Evolutionary conservation across 257 asterid species (phyloP).

Genomic region (Datura wrightii): DNA sequence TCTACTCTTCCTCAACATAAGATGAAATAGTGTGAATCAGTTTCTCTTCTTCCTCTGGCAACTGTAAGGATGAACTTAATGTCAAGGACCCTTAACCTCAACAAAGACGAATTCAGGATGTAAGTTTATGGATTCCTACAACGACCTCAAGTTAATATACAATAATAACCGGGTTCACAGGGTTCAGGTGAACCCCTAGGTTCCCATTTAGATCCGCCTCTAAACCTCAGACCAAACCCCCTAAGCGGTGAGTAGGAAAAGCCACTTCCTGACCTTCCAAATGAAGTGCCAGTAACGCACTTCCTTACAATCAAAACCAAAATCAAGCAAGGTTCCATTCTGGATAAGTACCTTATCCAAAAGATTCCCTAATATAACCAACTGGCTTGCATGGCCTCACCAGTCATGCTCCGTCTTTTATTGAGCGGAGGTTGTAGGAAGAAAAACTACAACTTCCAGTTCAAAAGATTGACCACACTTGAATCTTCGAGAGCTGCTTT

Average conservation of each 20-base stretch:
- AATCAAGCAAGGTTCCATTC: neutral
- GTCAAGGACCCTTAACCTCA: neutral
- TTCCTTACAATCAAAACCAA: neutral
- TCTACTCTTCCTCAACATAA: neutral
- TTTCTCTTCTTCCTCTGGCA: neutral
- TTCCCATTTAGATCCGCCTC: neutral
- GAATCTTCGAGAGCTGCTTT: neutral
- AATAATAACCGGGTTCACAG: neutral
- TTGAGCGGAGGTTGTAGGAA: neutral
- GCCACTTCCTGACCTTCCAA: neutral
- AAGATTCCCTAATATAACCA: neutral
- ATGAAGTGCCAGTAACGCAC: neutral
- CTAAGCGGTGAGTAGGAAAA: neutral
- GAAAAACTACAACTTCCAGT: neutral
- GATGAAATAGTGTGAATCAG: neutral
- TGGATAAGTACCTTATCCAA: neutral
- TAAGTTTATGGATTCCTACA: neutral
- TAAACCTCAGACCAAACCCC: neutral
- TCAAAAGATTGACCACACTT: neutral
- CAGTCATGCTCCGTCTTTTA: neutral
- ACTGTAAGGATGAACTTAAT: neutral
- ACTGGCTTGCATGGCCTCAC: neutral
- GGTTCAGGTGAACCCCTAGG: neutral
- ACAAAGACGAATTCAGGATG: neutral
- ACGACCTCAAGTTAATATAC: neutral